These are phyloP conservation scores for Gremmenia infestans DNA, from an alignment of 2,329 filamentous ascomycete genomes.

Conservation along the genomic window DNA sequence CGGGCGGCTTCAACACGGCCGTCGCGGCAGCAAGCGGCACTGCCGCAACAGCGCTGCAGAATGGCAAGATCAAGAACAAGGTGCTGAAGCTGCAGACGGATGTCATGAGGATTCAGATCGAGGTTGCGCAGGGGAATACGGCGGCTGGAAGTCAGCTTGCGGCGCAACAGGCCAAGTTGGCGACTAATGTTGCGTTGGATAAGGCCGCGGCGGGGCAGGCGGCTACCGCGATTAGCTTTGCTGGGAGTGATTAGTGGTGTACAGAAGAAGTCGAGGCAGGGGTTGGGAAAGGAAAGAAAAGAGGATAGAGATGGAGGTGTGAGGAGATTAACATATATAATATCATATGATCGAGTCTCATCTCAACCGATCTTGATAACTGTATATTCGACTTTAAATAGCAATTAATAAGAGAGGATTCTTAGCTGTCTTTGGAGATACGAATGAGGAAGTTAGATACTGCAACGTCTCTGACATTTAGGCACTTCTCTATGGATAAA, in stretches of 20 bases:
- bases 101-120: constrained; percentile 45
- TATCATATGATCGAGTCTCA: too few species aligned
- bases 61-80: constrained; percentile 58
- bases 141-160: constrained; percentile 41
- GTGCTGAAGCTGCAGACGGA: constrained; percentile 53
- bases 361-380: too few species aligned
- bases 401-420: too few species aligned
- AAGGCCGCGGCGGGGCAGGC: constrained; percentile 31
- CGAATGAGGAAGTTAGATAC: too few species aligned
- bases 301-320: too few species aligned
- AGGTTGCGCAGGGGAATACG: constrained; percentile 44
- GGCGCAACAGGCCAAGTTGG: constrained; percentile 46
- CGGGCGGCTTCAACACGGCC: constrained; percentile 47
- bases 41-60: constrained; percentile 42
- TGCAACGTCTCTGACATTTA: too few species aligned
- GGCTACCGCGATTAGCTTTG: constrained; percentile 20
- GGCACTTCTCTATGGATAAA: too few species aligned
- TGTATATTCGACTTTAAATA: too few species aligned
- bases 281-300: too few species aligned
- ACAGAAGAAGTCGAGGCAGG: too few species aligned
- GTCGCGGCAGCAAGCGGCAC: constrained; percentile 40
- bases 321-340: too few species aligned
- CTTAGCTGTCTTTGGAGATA: too few species aligned
- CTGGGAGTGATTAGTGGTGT: constrained; percentile 4
- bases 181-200: constrained; percentile 45